These are phyloP conservation scores for Lactarius hengduanensis DNA, from an alignment of 768 basidiomycete species.

Conservation along the genomic window DNA sequence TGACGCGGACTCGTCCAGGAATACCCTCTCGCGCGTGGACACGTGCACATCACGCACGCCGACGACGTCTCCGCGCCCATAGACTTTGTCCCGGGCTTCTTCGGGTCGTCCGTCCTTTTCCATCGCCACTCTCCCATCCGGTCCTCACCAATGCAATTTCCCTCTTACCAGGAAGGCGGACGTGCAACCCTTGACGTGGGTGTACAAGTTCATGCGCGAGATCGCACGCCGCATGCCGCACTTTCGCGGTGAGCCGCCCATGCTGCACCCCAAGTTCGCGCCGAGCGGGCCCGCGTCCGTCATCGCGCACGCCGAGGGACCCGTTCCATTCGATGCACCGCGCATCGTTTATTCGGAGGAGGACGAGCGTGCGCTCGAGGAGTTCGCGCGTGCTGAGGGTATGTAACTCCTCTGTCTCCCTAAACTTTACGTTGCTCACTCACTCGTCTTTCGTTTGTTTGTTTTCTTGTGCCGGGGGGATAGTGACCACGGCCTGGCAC, in stretches of 20 bases:
- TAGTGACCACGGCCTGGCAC: slow-evolving; percentile 37
- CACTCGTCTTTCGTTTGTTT: neutral
- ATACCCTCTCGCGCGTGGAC: slow-evolving; percentile 28
- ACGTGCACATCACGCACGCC: slow-evolving; percentile 29
- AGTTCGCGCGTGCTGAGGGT: slow-evolving; percentile 29
- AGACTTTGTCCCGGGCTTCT: slow-evolving; percentile 31
- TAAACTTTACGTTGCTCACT: neutral
- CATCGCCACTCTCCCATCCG: too few species aligned
- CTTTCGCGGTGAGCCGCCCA: slow-evolving; percentile 36
- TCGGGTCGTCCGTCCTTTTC: slow-evolving; percentile 33
- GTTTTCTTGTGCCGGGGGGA: neutral
- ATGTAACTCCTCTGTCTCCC: neutral
- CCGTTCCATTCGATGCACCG: slow-evolving; percentile 32
- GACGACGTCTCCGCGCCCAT: slow-evolving; percentile 29
- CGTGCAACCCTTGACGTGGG: slow-evolving; percentile 46
- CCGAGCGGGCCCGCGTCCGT: slow-evolving; percentile 33
- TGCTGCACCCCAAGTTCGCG: slow-evolving; percentile 35
- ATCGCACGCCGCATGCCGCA: slow-evolving; percentile 49
- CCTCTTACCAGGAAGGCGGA: slow-evolving; percentile 32
- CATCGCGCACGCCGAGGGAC: slow-evolving; percentile 15
- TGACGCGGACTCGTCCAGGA: neutral
- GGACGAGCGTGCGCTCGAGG: slow-evolving; percentile 38
- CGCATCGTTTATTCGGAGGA: slow-evolving; percentile 35
- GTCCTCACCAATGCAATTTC: neutral
- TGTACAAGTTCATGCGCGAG: slow-evolving; percentile 57